Evolutionary conservation across 179 eudicot genomes (phyloP).

Genomic region (Pouteria campechiana): DNA sequence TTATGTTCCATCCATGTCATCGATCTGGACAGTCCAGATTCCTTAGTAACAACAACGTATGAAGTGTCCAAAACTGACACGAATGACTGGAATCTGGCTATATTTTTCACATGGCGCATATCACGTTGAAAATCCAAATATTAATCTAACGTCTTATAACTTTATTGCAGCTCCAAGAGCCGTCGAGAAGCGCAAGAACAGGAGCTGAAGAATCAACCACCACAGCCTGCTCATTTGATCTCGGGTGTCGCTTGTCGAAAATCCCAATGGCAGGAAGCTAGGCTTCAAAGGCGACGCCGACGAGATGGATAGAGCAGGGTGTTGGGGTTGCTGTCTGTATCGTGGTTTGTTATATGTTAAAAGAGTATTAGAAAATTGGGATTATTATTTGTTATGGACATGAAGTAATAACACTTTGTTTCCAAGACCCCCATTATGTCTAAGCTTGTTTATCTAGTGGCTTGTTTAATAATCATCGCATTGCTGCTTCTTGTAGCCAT

Average conservation of each 20-base stretch:
- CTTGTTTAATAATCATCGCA: neutral
- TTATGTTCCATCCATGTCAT: too few relatives aligned
- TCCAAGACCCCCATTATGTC: constrained; percentile 16
- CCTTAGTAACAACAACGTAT: too few relatives aligned
- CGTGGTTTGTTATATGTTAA: constrained; percentile 20
- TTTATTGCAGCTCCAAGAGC: constrained; percentile 53
- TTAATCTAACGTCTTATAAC: neutral
- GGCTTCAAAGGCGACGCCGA: too few relatives aligned
- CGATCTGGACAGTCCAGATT: too few relatives aligned
- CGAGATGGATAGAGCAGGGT: constrained; percentile 7
- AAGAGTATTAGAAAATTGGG: constrained; percentile 7
- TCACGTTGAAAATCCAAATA: neutral
- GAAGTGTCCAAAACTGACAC: too few relatives aligned
- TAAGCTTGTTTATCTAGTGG: constrained; percentile 15
- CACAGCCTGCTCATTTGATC: neutral
- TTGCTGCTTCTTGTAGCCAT: neutral
- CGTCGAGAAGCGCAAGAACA: constrained; percentile 56
- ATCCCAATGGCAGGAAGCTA: too few relatives aligned
- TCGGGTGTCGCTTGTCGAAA: neutral
- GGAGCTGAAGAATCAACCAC: constrained; percentile 17
- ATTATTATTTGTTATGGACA: constrained; percentile 40
- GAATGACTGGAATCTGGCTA: neutral
- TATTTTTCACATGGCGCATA: neutral
- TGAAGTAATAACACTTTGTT: constrained; percentile 19
- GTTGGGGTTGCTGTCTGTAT: constrained; percentile 28